These are phyloP conservation scores for Graphilbum sp. DNA, from an alignment of 2,329 filamentous ascomycete genomes.

Conservation along the genomic window DNA sequence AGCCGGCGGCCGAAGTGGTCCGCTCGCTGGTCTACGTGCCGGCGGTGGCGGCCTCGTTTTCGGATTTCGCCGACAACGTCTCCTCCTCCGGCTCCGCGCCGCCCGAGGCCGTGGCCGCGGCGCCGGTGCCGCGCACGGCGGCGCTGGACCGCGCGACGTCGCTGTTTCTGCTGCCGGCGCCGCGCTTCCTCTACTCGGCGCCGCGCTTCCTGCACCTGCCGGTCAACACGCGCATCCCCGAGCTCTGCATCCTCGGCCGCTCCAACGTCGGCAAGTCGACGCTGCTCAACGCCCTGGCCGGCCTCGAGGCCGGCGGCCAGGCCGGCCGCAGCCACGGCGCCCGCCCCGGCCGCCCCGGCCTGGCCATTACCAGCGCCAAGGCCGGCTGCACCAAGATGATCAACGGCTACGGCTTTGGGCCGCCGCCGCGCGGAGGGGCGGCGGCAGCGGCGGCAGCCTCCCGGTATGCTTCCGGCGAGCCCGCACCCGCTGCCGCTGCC, in stretches of 20 bases:
- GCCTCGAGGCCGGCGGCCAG: conserved; percentile 15
- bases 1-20: too few species aligned
- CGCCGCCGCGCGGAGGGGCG: conserved; percentile 13
- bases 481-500: conserved; percentile 2
- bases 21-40: too few species aligned
- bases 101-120: background rate
- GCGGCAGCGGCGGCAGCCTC: conserved; percentile 9
- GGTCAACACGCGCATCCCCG: conserved; percentile 34
- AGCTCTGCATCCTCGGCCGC: conserved; percentile 66
- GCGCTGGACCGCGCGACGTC: conserved; percentile 11
- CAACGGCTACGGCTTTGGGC: conserved; percentile 39
- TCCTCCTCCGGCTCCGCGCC: background rate
- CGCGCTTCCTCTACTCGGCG: conserved; percentile 32
- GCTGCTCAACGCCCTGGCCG: conserved; percentile 67
- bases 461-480: too few species aligned
- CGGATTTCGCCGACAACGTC: background rate
- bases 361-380: conserved; percentile 31
- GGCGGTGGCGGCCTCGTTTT: too few species aligned
- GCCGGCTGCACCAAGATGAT: conserved; percentile 38
- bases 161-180: conserved; percentile 12
- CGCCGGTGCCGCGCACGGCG: conserved; percentile 4
- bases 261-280: conserved; percentile 85
- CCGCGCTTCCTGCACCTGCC: conserved; percentile 30
- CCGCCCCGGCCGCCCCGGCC: conserved; percentile 25
- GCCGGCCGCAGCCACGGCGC: conserved; percentile 15